Evolutionary conservation across 2,329 filamentous ascomycete genomes (phyloP).

Genomic region (Apiospora koreana): DNA sequence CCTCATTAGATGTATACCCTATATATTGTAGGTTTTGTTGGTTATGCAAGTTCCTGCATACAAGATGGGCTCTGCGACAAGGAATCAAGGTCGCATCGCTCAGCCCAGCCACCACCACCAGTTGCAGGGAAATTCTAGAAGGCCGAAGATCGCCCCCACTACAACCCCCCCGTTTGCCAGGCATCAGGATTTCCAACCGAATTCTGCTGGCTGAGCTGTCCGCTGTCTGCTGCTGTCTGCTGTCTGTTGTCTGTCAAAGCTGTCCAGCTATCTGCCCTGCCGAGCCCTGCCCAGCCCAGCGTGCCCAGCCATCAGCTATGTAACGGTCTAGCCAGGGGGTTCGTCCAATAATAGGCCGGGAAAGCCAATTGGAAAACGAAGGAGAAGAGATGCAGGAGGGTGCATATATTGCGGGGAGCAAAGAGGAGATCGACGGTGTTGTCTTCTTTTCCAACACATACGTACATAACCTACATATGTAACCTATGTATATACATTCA

Average conservation of each 20-base stretch:
- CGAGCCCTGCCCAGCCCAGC: not conserved
- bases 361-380: not conserved
- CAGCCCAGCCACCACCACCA: not conserved
- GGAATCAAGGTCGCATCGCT: slow-evolving; percentile 3
- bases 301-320: not conserved
- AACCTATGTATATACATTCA: too few species aligned
- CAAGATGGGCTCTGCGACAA: not conserved
- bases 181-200: slow-evolving; percentile 3
- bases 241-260: not conserved
- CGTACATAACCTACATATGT: too few species aligned
- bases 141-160: not conserved
- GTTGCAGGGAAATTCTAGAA: not conserved
- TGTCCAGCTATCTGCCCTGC: not conserved
- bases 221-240: too few species aligned
- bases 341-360: not conserved
- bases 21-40: too few species aligned
- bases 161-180: not conserved
- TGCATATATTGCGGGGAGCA: not conserved
- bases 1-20: too few species aligned
- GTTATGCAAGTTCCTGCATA: not conserved
- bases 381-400: not conserved
- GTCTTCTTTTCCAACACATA: not conserved
- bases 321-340: not conserved
- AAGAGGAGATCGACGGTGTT: not conserved
- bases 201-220: not conserved